Conservation (phyloP, 768 basidiomycete species). For the Daedaleopsis nitida region DNA sequence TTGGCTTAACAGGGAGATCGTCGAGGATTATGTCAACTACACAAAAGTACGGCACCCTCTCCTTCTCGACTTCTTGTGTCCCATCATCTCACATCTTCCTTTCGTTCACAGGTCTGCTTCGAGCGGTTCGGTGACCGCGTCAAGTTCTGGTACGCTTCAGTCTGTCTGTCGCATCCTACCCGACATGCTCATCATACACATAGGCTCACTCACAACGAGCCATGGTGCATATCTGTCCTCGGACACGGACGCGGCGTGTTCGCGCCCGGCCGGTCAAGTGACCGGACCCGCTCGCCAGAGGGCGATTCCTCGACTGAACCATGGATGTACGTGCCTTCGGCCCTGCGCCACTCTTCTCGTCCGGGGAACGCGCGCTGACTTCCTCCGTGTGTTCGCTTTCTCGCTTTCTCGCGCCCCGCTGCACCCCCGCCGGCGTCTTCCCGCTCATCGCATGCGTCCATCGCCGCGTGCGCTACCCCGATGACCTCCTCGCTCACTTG, state of each 20-base stretch:
- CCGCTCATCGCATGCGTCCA: too few species aligned
- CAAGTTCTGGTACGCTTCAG: constrained; percentile 58
- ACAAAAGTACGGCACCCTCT: constrained; percentile 33
- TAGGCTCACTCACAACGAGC: constrained; percentile 78
- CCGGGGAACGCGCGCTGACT: not conserved
- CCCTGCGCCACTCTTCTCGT: constrained; percentile 18
- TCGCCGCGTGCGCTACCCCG: not conserved
- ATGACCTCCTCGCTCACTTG: not conserved
- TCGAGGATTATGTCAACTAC: constrained; percentile 66
- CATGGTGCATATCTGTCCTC: constrained; percentile 68
- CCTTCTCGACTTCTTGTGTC: not conserved
- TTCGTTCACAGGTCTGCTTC: constrained; percentile 59
- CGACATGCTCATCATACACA: constrained; percentile 10
- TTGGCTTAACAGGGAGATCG: constrained; percentile 74
- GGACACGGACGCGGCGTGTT: constrained; percentile 75
- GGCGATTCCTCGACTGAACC: constrained; percentile 68
- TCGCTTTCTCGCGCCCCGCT: not conserved
- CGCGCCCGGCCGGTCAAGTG: constrained; percentile 69
- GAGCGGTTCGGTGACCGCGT: constrained; percentile 75
- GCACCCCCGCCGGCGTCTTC: too few species aligned
- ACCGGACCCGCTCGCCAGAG: constrained; percentile 58
- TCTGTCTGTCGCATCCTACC: not conserved
- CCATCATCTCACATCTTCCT: not conserved
- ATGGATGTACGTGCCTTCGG: constrained; percentile 54
- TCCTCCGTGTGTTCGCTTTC: not conserved